Evolutionary conservation across 2,329 filamentous ascomycete species (phyloP).

Genomic region (Sclerotinia spermophila): DNA sequence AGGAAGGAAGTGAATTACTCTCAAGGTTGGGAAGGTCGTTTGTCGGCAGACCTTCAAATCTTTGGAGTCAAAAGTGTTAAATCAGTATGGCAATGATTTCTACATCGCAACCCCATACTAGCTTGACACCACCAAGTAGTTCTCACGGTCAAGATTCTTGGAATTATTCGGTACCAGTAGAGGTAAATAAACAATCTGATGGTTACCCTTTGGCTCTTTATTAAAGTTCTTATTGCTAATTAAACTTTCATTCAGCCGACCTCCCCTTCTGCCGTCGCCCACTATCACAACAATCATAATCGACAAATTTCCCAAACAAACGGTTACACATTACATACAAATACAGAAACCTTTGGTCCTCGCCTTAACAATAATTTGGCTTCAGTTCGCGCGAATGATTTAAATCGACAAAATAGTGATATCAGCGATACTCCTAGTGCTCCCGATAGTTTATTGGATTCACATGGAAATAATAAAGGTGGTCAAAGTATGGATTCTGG

Average conservation of each 20-base stretch:
- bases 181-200: slow-evolving; percentile 28
- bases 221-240: neutral
- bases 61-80: neutral
- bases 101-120: slow-evolving; percentile 36
- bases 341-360: slow-evolving; percentile 9
- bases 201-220: neutral
- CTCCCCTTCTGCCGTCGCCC: slow-evolving; percentile 2
- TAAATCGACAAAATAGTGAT: slow-evolving; percentile 42
- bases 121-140: slow-evolving; percentile 36
- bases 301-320: slow-evolving; percentile 25
- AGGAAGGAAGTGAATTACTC: neutral
- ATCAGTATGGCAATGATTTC: slow-evolving; percentile 38
- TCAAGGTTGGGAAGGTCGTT: neutral
- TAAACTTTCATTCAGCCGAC: slow-evolving; percentile 8
- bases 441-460: slow-evolving; percentile 46
- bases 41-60: neutral
- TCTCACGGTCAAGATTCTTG: slow-evolving; percentile 34
- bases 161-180: slow-evolving; percentile 34
- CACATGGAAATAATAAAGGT: slow-evolving; percentile 38
- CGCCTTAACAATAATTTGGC: slow-evolving; percentile 32
- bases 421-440: slow-evolving; percentile 42
- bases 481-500: slow-evolving; percentile 32
- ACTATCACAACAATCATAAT: slow-evolving; percentile 6
- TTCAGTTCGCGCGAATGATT: slow-evolving; percentile 38
- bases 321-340: slow-evolving; percentile 16